Evolutionary conservation across 768 basidiomycete species (phyloP).

Genomic region (Cantharellus cinnabarinus): DNA sequence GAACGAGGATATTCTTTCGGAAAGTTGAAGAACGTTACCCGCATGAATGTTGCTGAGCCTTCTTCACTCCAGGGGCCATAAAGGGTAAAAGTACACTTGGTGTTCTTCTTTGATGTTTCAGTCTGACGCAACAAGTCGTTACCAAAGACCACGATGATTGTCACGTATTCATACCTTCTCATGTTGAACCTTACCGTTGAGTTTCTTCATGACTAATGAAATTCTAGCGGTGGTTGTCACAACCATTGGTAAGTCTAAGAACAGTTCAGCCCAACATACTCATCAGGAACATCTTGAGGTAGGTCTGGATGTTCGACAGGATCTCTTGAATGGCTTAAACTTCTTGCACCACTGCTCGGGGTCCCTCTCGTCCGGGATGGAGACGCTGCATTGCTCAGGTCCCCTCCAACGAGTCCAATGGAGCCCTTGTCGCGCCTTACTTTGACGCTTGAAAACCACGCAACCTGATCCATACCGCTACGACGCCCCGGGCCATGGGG

Average conservation of each 20-base stretch:
- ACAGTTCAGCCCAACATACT: slow-evolving; percentile 25
- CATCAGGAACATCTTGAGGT: slow-evolving; percentile 43
- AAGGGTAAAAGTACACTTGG: slow-evolving; percentile 53
- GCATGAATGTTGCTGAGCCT: slow-evolving; percentile 59
- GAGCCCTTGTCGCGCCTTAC: slow-evolving; percentile 20
- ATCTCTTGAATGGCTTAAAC: not conserved
- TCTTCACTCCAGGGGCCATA: slow-evolving; percentile 82
- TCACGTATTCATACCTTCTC: slow-evolving; percentile 42
- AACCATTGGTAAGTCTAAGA: too few species aligned
- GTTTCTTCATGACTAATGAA: slow-evolving; percentile 45
- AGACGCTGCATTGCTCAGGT: not conserved
- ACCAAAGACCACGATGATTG: not conserved
- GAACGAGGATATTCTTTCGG: slow-evolving; percentile 57
- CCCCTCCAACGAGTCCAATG: slow-evolving; percentile 10
- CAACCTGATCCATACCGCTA: slow-evolving; percentile 32
- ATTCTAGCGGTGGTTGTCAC: slow-evolving; percentile 26
- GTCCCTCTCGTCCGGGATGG: not conserved
- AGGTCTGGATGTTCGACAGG: slow-evolving; percentile 14
- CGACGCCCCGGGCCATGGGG: not conserved
- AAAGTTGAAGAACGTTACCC: slow-evolving; percentile 66
- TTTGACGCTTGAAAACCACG: slow-evolving; percentile 57
- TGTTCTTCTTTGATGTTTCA: slow-evolving; percentile 27
- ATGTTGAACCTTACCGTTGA: slow-evolving; percentile 55
- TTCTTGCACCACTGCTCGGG: not conserved
- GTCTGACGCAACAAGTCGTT: slow-evolving; percentile 13